These are phyloP conservation scores for Spinacia oleracea DNA, from an alignment of 179 eudicot genomes.

Conservation along the genomic window DNA sequence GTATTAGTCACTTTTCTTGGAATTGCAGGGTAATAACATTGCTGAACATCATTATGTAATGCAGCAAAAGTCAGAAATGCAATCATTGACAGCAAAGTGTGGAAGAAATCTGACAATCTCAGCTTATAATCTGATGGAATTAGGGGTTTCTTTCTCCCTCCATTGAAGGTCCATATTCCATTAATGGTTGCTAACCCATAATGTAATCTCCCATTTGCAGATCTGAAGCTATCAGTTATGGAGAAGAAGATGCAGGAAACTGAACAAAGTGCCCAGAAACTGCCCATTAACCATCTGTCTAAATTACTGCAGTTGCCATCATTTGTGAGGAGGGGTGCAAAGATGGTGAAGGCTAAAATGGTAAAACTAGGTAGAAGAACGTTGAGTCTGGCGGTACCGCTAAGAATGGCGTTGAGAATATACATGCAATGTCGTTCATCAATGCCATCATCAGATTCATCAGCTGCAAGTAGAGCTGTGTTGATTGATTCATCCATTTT, in stretches of 20 bases:
- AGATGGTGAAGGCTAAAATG: slow-evolving; percentile 61
- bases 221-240: slow-evolving; percentile 58
- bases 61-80: slow-evolving; percentile 68
- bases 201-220: slow-evolving; percentile 51
- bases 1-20: slow-evolving; percentile 51
- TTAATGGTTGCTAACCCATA: slow-evolving; percentile 59
- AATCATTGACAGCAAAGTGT: slow-evolving; percentile 47
- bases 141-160: slow-evolving; percentile 42
- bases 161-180: slow-evolving; percentile 65
- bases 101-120: slow-evolving; percentile 60
- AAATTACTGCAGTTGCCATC: slow-evolving; percentile 53
- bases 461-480: slow-evolving; percentile 34
- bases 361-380: slow-evolving; percentile 60
- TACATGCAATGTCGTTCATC: slow-evolving; percentile 52
- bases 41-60: slow-evolving; percentile 51
- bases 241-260: slow-evolving; percentile 59
- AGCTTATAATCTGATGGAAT: slow-evolving; percentile 51
- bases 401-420: slow-evolving; percentile 49
- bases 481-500: slow-evolving; percentile 38
- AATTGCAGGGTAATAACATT: slow-evolving; percentile 50
- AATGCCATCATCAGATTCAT: slow-evolving; percentile 32
- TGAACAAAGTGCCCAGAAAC: slow-evolving; percentile 48
- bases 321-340: slow-evolving; percentile 62
- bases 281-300: slow-evolving; percentile 55
- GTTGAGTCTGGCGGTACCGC: slow-evolving; percentile 68